Evolutionary conservation across 129 eudicot genomes (phyloP).

Genomic region (Scalesia atractyloides): DNA sequence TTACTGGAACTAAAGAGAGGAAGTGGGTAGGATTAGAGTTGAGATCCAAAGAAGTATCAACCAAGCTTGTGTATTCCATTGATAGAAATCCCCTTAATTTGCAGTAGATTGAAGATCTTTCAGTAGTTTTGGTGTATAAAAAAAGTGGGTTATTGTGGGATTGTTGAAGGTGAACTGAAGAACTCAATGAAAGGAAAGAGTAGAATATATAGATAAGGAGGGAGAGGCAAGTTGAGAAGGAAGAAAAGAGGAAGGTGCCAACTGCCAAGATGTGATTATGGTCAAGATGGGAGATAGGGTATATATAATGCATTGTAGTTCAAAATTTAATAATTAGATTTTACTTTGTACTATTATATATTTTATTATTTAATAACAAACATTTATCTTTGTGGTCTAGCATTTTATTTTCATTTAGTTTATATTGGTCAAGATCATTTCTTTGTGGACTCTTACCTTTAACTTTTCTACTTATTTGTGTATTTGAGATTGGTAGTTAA

Average conservation of each 20-base stretch:
- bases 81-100: constrained; percentile 3
- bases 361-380: background rate
- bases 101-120: constrained; percentile 20
- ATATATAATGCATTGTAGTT: constrained; percentile 12
- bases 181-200: constrained; percentile 31
- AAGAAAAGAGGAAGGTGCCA: constrained; percentile 50
- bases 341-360: constrained; percentile 26
- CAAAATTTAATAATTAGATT: constrained; percentile 21
- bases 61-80: constrained; percentile 81
- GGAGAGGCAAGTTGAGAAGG: constrained; percentile 43
- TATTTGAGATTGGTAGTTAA: background rate
- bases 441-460: background rate
- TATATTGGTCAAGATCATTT: background rate
- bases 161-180: constrained; percentile 30
- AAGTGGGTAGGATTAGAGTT: constrained; percentile 56
- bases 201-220: constrained; percentile 32
- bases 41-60: constrained; percentile 87
- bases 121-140: background rate
- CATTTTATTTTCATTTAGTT: background rate
- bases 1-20: constrained; percentile 55
- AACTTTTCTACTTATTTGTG: background rate
- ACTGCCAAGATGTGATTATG: constrained; percentile 27
- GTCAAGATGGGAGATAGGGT: constrained; percentile 34
- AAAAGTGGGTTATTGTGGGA: background rate
- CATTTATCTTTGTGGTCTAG: background rate